A percentile compares a stretch with the other conserved stretches of the same genome.
phyloP scores from a whole-genome alignment of 805 yeast species.

The Candida ascalaphidarum region DNA sequence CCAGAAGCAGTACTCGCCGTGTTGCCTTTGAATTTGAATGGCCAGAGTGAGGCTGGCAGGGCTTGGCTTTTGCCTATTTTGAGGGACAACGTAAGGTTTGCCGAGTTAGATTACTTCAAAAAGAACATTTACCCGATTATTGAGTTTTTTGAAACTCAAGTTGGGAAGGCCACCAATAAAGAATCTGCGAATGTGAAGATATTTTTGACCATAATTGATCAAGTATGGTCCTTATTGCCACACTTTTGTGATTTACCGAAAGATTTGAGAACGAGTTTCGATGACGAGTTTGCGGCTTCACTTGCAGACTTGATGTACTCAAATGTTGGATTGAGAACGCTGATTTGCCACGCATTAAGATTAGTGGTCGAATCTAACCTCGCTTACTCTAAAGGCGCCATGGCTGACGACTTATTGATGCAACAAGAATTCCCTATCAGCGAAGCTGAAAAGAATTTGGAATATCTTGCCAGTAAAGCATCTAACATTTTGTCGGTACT shows the following conservation, averaged over 20 bases:
- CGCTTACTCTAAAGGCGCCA: conserved; percentile 52
- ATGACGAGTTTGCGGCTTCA: conserved; percentile 68
- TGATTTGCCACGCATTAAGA: conserved; percentile 77
- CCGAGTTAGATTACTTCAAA: conserved; percentile 58
- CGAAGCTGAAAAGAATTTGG: conserved; percentile 48
- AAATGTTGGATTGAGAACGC: conserved; percentile 64
- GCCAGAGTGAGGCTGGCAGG: conserved; percentile 59
- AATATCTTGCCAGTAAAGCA: conserved; percentile 57
- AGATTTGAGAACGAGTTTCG: conserved; percentile 59
- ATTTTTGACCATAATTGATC: conserved; percentile 79
- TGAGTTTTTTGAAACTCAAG: conserved; percentile 43
- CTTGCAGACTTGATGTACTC: conserved; percentile 71
- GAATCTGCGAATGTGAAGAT: conserved; percentile 68
- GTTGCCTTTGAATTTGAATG: conserved; percentile 72
- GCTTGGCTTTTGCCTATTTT: conserved; percentile 92
- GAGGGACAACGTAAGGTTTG: conserved; percentile 74
- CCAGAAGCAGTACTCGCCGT: conserved; percentile 71
- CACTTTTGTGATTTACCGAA: conserved; percentile 81
- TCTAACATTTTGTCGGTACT: conserved; percentile 76
- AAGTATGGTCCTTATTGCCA: conserved; percentile 87
- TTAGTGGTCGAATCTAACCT: conserved; percentile 70
- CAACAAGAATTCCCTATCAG: conserved; percentile 52
- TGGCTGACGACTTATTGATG: conserved; percentile 46
- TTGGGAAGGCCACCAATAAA: conserved; percentile 33
- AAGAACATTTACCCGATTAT: conserved; percentile 59